Base-by-base conservation (phyloP, 306 rosid genomes). In the Crotalaria pallida region DNA sequence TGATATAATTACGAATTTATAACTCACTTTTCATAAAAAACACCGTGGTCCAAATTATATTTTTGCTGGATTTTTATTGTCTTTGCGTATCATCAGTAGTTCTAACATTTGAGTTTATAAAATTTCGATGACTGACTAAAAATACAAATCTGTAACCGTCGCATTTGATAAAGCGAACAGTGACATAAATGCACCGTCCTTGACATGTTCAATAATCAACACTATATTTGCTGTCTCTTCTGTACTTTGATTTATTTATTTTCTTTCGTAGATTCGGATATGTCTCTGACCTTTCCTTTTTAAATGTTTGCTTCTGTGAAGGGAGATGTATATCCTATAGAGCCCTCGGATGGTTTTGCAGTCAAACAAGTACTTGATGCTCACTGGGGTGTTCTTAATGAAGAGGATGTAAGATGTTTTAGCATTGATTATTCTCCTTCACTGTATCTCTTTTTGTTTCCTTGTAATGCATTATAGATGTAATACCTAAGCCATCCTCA, bases 301-400 rank as follows among this genome's bases (percentile, higher is more conserved):
- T 71, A 40, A 45, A 58, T 29, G 26, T 49, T 60, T 76, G 55
- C 52, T 75, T 38, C 40, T 77, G 57, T 73, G 81, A 77, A 91
- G 96, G 97, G 97, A 71, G 97, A 91, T 76, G 97, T 91, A 78
- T 91, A 91, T 86, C 97, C 97, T 38, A 88, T 80, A 82, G 97
- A 91, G 80, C 75, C 89, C 8, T 81, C 79, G 29, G 89, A 80
- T 69, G 69, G 77, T 65, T 75, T 78, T 75, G n/a, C 82, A n/a
- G 41, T 83, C 84, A 84, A 76, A 41, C 96, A 86, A 84, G 87
- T 91, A 72, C 96, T 88, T 76, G 95, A 88, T 33, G 97, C 96
- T 71, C 92, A 91, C 74, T 91, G 97, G 97, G 97, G 97, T 61
- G 92, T 80, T 49, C 89, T 91, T 59, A 61, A 76, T 69, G 89